Evolutionary conservation across 805 yeast species (phyloP).

Genomic region (Lachancea quebecensis): DNA sequence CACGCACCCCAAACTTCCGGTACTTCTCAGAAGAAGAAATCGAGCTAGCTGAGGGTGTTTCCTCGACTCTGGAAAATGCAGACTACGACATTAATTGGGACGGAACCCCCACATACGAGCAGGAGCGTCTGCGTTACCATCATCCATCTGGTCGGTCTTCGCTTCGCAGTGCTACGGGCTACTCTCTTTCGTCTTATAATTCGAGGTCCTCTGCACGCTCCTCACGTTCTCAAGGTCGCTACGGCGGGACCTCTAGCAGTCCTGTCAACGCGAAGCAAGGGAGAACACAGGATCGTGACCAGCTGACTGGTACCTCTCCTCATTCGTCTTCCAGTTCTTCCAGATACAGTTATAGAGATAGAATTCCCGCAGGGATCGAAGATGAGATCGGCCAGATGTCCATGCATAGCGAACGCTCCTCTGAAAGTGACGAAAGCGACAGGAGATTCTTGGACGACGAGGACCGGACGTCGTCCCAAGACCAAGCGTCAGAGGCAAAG

Average conservation of each 20-base stretch:
- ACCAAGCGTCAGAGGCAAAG: slow-evolving; percentile 22
- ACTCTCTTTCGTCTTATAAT: slow-evolving; percentile 5
- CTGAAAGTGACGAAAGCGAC: slow-evolving; percentile 14
- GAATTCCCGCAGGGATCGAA: slow-evolving; percentile 34
- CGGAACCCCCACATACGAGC: slow-evolving; percentile 41
- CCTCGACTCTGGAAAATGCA: slow-evolving; percentile 66
- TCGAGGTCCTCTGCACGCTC: slow-evolving; percentile 15
- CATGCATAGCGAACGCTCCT: slow-evolving; percentile 20
- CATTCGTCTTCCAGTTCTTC: slow-evolving; percentile 34
- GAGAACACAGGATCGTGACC: too few relatives aligned
- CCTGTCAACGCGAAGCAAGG: not conserved
- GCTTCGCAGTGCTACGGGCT: slow-evolving; percentile 12
- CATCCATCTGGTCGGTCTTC: slow-evolving; percentile 24
- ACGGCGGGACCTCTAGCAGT: not conserved
- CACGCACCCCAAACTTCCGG: slow-evolving; percentile 47
- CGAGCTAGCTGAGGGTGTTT: slow-evolving; percentile 74
- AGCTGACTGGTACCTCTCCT: slow-evolving; percentile 17
- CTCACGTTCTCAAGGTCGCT: slow-evolving; percentile 2
- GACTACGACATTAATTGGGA: slow-evolving; percentile 78
- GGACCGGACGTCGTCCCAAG: slow-evolving; percentile 10
- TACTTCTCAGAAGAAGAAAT: slow-evolving; percentile 82
- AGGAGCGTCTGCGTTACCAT: slow-evolving; percentile 32
- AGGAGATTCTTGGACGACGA: slow-evolving; percentile 4
- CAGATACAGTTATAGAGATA: slow-evolving; percentile 32
- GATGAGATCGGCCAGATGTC: slow-evolving; percentile 28